Percentiles rank a stretch among this genome's conserved stretches.
Evolutionary conservation across 768 basidiomycete species (phyloP).

Genomic region (Leucosporidium yakuticum): DNA sequence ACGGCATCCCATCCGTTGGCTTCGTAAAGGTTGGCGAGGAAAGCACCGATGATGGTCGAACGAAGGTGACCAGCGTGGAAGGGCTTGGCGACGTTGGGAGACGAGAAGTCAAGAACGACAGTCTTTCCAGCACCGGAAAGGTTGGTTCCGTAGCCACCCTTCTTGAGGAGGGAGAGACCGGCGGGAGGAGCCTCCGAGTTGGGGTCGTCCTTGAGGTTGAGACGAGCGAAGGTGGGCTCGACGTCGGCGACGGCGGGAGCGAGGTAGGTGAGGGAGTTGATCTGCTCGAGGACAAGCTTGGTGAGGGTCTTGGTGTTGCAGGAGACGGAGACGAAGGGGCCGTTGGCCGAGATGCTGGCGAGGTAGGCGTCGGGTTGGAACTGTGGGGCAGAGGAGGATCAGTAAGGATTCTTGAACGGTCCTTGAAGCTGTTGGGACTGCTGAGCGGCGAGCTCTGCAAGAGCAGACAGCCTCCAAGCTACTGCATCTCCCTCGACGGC

Average conservation of each 20-base stretch:
- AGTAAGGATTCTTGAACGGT: background rate
- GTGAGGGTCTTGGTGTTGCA: constrained; percentile 61
- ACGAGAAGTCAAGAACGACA: constrained; percentile 83
- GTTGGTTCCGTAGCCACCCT: constrained; percentile 71
- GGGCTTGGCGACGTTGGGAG: constrained; percentile 94
- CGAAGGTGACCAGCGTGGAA: constrained; percentile 97
- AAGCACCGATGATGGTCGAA: constrained; percentile 98
- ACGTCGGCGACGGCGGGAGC: constrained; percentile 49
- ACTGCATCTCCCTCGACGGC: no score
- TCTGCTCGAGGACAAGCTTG: constrained; percentile 62
- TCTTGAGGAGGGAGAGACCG: constrained; percentile 22
- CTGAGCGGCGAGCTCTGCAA: no score
- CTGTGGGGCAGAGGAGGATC: constrained; percentile 45
- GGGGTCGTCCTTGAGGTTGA: constrained; percentile 27
- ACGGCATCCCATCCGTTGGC: constrained; percentile 89
- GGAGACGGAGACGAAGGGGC: constrained; percentile 75
- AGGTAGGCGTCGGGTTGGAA: constrained; percentile 81
- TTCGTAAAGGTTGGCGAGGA: constrained; percentile 82
- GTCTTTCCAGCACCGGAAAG: constrained; percentile 71
- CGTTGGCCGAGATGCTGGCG: constrained; percentile 61
- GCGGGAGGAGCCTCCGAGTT: constrained; percentile 2
- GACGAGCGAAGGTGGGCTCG: constrained; percentile 37
- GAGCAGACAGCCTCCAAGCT: no score
- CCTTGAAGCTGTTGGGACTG: background rate
- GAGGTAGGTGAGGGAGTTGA: constrained; percentile 64